Base-by-base conservation (phyloP, 2,329 filamentous ascomycete genomes). In the Beauveria sp. region DNA sequence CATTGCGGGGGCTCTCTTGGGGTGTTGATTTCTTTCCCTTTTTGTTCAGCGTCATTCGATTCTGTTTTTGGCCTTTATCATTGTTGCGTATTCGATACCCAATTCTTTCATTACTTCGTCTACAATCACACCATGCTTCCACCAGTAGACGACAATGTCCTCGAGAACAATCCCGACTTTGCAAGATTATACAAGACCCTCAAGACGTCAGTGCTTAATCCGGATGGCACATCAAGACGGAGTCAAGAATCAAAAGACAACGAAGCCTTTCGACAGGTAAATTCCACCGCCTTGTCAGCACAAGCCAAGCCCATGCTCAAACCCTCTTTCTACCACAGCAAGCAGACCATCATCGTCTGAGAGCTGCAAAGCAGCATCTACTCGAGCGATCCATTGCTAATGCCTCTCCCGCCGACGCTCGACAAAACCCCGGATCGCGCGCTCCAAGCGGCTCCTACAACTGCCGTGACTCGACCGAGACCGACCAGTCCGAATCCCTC, bases 111-210 rank as follows among this genome's bases (percentile, higher is more conserved):
- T 7, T 57, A 34, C 12, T 22, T 46, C 47, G 30, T 20, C 24
- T 43, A 41, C 40, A 61, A 20, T 16, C 40, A 34, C 20, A 47
- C 5, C 62, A 86, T 86, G 83, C 71, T 87, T 2, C 84, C 84
- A 0, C 83, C 83, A 0, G 71, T 87, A 9, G 84, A 87, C 22
- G 75, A 80, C 9, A 66, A 76, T 0, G 73, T 87, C 20, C 70
- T 88, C 1, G 70, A 78, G 57, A 77, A 75, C 62, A 87, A 87
- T 64, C 84, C 84, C 0, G 77, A 82, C 24, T 88, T 87, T 66
- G 80, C 81, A n/a, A 74, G 76, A 40, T 76, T 88, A 5, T 84
- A 87, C 70, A 75, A 72, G 22, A 63, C 51, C 18, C 74, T 88
- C 51, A 82, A 80, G 7, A 79, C 76, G 1, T 75, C 75, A 2